Evolutionary conservation across 2,329 filamentous ascomycete species (phyloP), one percentile per base, ranked within the genome.

Genomic region (Penicillium sp.): DNA sequence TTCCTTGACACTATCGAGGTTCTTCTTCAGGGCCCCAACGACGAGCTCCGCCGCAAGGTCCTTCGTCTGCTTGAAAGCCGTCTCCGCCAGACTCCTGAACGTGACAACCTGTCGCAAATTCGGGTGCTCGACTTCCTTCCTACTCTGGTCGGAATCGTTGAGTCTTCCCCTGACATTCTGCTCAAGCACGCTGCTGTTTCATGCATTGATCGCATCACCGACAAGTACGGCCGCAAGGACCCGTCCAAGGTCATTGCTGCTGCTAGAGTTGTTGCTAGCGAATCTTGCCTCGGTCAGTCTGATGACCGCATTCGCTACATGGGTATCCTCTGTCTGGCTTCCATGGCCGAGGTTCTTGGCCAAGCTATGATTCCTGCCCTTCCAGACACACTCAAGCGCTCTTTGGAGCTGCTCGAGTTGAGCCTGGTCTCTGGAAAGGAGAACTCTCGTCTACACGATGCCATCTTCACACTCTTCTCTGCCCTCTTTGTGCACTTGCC

Each of bases 221-320:
- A 97, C 75, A 93, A 93, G 71, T 97, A 96, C 71, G 95, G 94
- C 62, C 95, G 94, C 79, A 95, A 92, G 71, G 90, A 96, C 67
- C 81, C 89, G 1, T 85, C 89, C 62, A 87, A 86, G 43, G 89
- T 96, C 43, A 81, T 89, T 24, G 83, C 84, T 4, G 89, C 92
- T 5, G 91, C 92, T 4, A 80, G 86, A 55, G 88, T 88, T 1
- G 88, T 99, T 64, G 86, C 90, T 36, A 86, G 92, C 40, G 78
- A 86, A 51, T 80, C 89, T 60, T 93, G 91, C 59, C 82, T 97
- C 46, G 90, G 89, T 36, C 87, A 89, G 69, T 74, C 81, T 11
- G 89, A 96, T 65, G 79, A 83, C 61, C 84, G 85, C 24, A 83
- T 97, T 45, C 87, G 88, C 39, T 83, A 93, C 56, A 89, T 95